These are phyloP conservation scores for Curvularia spicifera DNA, from an alignment of 2,329 filamentous ascomycete genomes.

Conservation along the genomic window DNA sequence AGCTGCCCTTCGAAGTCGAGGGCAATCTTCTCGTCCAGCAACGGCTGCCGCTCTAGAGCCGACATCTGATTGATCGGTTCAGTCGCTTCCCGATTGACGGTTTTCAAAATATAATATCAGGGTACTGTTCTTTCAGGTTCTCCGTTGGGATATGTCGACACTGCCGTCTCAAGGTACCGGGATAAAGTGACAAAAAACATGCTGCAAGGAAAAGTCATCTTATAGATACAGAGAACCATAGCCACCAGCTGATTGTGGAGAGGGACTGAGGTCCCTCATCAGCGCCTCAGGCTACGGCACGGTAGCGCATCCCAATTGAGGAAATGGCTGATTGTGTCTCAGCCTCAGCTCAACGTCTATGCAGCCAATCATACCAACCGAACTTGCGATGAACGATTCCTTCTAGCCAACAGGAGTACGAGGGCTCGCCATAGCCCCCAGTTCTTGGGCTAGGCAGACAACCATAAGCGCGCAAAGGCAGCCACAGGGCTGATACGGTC, in stretches of 20 bases:
- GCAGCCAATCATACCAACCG: slow-evolving; percentile 17
- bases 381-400: neutral
- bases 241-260: slow-evolving; percentile 9
- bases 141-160: neutral
- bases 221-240: slow-evolving; percentile 11
- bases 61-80: slow-evolving; percentile 16
- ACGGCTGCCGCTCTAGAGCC: slow-evolving; percentile 17
- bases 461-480: neutral
- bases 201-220: neutral
- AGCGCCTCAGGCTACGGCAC: slow-evolving; percentile 16
- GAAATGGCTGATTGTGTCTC: slow-evolving; percentile 29
- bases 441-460: slow-evolving; percentile 9
- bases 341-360: slow-evolving; percentile 23
- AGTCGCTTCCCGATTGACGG: neutral
- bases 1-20: slow-evolving; percentile 9
- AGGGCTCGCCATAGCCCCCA: slow-evolving; percentile 4
- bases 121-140: neutral
- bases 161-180: neutral
- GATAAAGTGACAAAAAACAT: neutral
- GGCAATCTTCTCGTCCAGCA: slow-evolving; percentile 25
- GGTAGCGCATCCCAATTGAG: slow-evolving; percentile 21
- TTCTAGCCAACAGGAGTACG: slow-evolving; percentile 5
- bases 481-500: slow-evolving; percentile 13
- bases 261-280: slow-evolving; percentile 6
- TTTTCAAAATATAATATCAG: neutral